A percentile compares a stretch with the other conserved stretches of the same genome.
Conservation (phyloP, 306 rosid genomes). For the Cicer arietinum region DNA sequence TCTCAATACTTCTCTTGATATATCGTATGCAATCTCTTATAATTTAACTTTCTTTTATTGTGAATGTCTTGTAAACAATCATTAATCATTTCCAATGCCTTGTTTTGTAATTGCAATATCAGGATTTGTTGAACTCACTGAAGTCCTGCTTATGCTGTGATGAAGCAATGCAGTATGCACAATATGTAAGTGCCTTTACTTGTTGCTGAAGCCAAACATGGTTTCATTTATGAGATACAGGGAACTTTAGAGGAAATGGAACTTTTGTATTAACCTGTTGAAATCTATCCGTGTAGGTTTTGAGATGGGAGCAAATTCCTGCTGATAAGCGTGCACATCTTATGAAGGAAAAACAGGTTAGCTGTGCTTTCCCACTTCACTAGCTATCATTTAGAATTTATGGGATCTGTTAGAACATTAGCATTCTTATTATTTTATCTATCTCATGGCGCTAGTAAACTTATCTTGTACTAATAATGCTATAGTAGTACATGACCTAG, state of each 20-base stretch:
- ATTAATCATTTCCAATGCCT: conserved; percentile 13
- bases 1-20: conserved; percentile 17
- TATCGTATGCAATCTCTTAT: conserved; percentile 6
- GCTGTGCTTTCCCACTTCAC: conserved; percentile 11
- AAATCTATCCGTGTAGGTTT: conserved; percentile 55
- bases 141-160: conserved; percentile 64
- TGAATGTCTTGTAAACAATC: conserved; percentile 2
- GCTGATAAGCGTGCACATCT: conserved; percentile 90
- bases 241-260: conserved; percentile 28
- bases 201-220: conserved; percentile 31
- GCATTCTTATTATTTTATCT: conserved; percentile 25
- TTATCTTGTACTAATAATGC: background rate
- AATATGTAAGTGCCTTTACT: conserved; percentile 61
- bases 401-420: conserved; percentile 33
- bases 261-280: conserved; percentile 30
- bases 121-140: conserved; percentile 73
- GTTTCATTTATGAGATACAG: conserved; percentile 30
- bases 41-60: background rate
- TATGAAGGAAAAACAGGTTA: conserved; percentile 91
- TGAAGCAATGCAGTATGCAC: conserved; percentile 84
- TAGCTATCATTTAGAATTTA: conserved; percentile 7
- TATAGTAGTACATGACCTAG: conserved; percentile 11
- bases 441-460: background rate
- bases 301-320: conserved; percentile 95
- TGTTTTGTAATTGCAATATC: conserved; percentile 46